Conservation (phyloP, 345 rosid genomes). For the Excoecaria agallocha region DNA sequence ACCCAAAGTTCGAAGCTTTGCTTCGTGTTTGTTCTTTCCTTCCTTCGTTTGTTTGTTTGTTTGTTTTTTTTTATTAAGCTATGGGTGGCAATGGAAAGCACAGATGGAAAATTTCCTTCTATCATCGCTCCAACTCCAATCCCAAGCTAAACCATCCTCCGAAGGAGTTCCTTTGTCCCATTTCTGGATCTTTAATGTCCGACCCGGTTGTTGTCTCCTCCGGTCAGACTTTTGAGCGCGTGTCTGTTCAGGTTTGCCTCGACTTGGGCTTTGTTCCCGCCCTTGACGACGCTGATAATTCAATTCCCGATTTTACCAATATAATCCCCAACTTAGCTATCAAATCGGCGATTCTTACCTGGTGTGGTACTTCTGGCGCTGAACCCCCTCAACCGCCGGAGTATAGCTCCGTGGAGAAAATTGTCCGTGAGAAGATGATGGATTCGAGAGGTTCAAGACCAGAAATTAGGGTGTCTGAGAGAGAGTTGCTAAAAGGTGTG, state of each 20-base stretch:
- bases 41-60: background rate
- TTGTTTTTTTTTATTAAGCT: background rate
- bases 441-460: conserved; percentile 16
- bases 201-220: conserved; percentile 42
- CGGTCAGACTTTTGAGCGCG: conserved; percentile 41
- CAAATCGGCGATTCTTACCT: conserved; percentile 27
- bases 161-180: conserved; percentile 33
- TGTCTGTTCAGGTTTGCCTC: conserved; percentile 33
- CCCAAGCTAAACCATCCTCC: conserved; percentile 23
- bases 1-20: background rate
- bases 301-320: conserved; percentile 24
- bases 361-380: conserved; percentile 24
- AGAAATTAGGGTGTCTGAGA: conserved; percentile 58
- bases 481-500: conserved; percentile 57
- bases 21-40: background rate
- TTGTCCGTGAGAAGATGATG: conserved; percentile 14
- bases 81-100: conserved; percentile 67
- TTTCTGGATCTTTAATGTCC: conserved; percentile 34
- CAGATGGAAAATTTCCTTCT: conserved; percentile 63
- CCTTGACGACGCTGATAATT: conserved; percentile 9
- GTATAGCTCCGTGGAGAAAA: conserved; percentile 14
- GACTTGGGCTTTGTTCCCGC: conserved; percentile 23
- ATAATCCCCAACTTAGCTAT: conserved; percentile 30
- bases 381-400: conserved; percentile 24
- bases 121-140: conserved; percentile 26